phyloP scores from a whole-genome alignment of 306 rosid genomes.

The Lathyrus oleraceus region DNA sequence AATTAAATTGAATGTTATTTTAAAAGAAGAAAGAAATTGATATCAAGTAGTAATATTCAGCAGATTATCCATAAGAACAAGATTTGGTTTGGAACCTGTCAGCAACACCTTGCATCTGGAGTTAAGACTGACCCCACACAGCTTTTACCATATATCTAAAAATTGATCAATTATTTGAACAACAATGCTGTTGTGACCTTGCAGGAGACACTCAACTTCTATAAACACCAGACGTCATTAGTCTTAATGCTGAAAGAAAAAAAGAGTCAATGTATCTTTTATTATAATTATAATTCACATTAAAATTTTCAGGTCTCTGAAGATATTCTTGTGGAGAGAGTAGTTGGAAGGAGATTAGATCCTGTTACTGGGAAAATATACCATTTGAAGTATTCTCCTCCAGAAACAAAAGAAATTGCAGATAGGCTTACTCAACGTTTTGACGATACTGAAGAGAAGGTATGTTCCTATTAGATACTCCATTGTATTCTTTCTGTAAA shows the following conservation, averaged over 20 bases:
- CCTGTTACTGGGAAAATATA: conserved; percentile 91
- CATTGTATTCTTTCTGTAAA: not conserved
- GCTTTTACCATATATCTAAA: not conserved
- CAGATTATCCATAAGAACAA: not conserved
- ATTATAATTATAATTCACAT: not conserved
- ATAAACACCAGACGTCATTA: not conserved
- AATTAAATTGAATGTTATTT: conserved; percentile 10
- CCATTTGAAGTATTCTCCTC: conserved; percentile 90
- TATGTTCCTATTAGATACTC: conserved; percentile 11
- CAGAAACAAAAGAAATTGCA: conserved; percentile 77
- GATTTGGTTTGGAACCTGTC: conserved; percentile 4
- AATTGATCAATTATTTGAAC: not conserved
- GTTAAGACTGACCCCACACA: conserved; percentile 2
- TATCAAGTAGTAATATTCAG: not conserved
- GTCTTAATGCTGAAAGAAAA: conserved; percentile 2
- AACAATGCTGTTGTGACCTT: not conserved
- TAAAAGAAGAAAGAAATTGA: not conserved
- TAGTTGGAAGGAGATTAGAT: conserved; percentile 88
- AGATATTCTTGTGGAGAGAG: conserved; percentile 87
- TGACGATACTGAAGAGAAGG: conserved; percentile 96
- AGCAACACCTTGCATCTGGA: conserved; percentile 10
- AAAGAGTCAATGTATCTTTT: not conserved
- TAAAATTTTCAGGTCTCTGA: conserved; percentile 72
- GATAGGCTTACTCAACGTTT: conserved; percentile 91
- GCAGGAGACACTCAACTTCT: conserved; percentile 13